phyloP scores from a whole-genome alignment of 164 flowering plant species.

The Kingdonia uniflora region DNA sequence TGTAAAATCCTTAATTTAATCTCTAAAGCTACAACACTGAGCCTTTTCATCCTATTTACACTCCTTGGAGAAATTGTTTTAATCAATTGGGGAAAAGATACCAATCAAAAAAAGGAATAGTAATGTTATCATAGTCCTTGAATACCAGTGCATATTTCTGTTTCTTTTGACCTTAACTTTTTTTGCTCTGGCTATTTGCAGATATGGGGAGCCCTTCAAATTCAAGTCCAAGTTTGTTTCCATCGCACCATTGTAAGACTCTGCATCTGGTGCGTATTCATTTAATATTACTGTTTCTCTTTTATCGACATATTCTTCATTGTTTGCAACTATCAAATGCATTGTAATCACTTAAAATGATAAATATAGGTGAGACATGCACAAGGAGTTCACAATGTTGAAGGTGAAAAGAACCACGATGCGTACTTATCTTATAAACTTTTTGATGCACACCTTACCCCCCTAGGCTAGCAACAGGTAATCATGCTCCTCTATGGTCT shows the following conservation, averaged over 20 bases:
- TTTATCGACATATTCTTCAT: no score
- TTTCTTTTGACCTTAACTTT: no score
- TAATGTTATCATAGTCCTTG: no score
- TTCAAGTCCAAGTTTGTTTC: constrained; percentile 31
- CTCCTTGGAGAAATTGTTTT: no score
- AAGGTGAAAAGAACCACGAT: constrained; percentile 47
- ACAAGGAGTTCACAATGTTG: constrained; percentile 84
- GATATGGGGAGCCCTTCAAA: constrained; percentile 41
- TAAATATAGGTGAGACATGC: constrained; percentile 76
- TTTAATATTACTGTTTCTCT: not conserved
- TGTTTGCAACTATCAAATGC: no score
- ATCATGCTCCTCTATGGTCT: not conserved
- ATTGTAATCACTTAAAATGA: no score
- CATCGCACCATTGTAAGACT: constrained; percentile 66
- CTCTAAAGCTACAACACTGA: no score
- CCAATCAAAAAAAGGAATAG: no score
- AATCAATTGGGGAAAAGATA: no score
- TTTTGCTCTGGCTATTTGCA: constrained; percentile 10
- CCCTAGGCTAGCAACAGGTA: constrained; percentile 91
- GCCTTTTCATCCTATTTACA: no score
- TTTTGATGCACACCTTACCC: constrained; percentile 80
- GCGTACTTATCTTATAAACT: constrained; percentile 45
- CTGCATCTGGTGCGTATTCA: constrained; percentile 62
- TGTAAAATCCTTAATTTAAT: no score
- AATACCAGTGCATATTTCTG: no score